phyloP scores from a whole-genome alignment of 176 grass and related monocot species.

The Aegilops speltoides region DNA sequence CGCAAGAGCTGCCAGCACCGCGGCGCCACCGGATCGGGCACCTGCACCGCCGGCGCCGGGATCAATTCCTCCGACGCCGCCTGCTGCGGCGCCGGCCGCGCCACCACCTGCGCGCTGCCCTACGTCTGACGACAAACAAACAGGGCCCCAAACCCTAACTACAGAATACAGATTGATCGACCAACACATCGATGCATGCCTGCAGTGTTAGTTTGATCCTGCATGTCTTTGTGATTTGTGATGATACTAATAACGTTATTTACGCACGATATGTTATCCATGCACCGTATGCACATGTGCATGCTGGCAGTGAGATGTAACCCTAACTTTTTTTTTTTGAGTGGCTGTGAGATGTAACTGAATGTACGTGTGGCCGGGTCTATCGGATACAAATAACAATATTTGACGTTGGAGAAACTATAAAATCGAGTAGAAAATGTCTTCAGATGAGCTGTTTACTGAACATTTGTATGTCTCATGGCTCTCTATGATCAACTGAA shows the following conservation, averaged over 20 bases:
- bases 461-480: not conserved
- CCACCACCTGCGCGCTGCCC: slow-evolving; percentile 21
- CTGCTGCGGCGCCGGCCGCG: slow-evolving; percentile 24
- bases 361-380: not conserved
- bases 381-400: not conserved
- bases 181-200: too few species aligned
- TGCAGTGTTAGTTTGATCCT: not conserved
- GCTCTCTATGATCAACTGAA: not conserved
- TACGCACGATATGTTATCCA: not conserved
- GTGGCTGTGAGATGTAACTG: not conserved
- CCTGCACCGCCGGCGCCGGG: not conserved
- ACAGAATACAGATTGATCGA: too few species aligned
- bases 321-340: too few species aligned
- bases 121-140: slow-evolving; percentile 25
- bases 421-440: too few species aligned
- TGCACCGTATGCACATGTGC: not conserved
- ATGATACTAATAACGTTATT: not conserved
- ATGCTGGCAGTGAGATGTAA: not conserved
- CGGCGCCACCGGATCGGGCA: slow-evolving; percentile 2
- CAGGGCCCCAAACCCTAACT: too few species aligned
- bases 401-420: too few species aligned
- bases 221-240: not conserved
- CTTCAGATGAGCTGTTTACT: not conserved
- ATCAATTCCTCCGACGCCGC: not conserved
- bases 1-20: slow-evolving; percentile 65